Percentiles rank a stretch among this genome's conserved stretches.
phyloP scores from a whole-genome alignment of 441 rosid species.

The Geranium incanum region DNA sequence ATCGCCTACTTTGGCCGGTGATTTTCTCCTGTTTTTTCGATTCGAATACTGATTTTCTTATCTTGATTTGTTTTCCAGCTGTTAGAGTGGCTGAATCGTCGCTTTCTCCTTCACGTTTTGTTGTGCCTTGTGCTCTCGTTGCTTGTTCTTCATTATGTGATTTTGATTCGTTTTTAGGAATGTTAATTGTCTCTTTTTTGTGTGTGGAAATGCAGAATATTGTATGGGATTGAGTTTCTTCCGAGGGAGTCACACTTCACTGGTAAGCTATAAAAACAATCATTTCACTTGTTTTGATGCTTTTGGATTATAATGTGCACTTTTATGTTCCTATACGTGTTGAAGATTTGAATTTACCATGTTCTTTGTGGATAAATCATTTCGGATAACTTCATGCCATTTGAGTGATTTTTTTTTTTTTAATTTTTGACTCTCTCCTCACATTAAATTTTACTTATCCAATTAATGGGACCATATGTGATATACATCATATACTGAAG shows the following conservation, averaged over 20 bases:
- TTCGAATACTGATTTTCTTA: not conserved
- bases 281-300: too few relatives aligned
- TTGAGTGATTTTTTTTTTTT: too few relatives aligned
- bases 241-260: not conserved
- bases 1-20: conserved; percentile 62
- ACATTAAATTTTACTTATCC: too few relatives aligned
- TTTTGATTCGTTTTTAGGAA: not conserved
- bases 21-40: not conserved
- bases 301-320: too few relatives aligned
- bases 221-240: not conserved
- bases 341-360: too few relatives aligned
- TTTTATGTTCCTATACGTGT: too few relatives aligned
- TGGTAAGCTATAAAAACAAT: not conserved
- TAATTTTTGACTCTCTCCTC: too few relatives aligned
- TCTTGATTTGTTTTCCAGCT: not conserved
- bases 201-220: not conserved
- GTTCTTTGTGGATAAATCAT: too few relatives aligned
- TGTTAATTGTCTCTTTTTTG: not conserved
- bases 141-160: not conserved
- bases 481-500: too few relatives aligned
- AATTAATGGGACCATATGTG: too few relatives aligned
- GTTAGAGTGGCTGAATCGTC: not conserved
- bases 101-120: not conserved
- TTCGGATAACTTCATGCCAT: too few relatives aligned
- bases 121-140: not conserved